phyloP scores from a whole-genome alignment of 371 early-diverging fungal species.

The Circinella minor region DNA sequence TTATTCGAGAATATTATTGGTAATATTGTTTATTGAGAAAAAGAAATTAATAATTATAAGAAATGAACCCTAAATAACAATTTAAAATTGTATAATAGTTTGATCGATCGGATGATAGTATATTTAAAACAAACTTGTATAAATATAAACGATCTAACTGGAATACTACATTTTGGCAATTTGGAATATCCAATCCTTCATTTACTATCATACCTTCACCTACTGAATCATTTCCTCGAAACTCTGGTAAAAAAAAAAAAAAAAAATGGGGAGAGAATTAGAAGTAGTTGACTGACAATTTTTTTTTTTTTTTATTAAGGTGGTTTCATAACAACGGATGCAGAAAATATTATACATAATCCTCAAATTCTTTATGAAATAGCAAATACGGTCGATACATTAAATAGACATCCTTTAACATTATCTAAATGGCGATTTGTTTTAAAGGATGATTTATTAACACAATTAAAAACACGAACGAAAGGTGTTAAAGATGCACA shows the following conservation, averaged over 20 bases:
- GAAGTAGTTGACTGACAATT: too few relatives aligned
- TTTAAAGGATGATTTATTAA: constrained; percentile 6
- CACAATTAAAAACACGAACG: neutral
- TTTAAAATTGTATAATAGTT: constrained; percentile 10
- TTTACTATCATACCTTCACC: constrained; percentile 2
- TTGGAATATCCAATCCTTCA: constrained; percentile 2
- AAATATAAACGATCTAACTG: neutral
- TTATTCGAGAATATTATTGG: constrained; percentile 6
- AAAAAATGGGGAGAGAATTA: too few relatives aligned
- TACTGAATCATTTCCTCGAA: constrained; percentile 8
- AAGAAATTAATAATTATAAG: neutral
- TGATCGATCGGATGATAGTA: constrained; percentile 17
- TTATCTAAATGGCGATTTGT: constrained; percentile 17
- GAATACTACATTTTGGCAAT: constrained; percentile 9
- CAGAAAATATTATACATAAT: constrained; percentile 11
- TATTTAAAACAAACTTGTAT: constrained; percentile 6
- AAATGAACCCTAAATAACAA: neutral
- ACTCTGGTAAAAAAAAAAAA: constrained; percentile 5
- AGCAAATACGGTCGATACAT: constrained; percentile 9
- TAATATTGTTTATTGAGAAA: neutral
- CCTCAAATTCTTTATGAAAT: constrained; percentile 10
- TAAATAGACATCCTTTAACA: constrained; percentile 6
- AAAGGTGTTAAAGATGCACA: neutral
- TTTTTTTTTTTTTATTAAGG: neutral
- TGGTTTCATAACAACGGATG: constrained; percentile 17